Evolutionary conservation across 2,329 filamentous ascomycete genomes (phyloP), one percentile per base, ranked within the genome.

Genomic region (Aquanectria penicillioides): DNA sequence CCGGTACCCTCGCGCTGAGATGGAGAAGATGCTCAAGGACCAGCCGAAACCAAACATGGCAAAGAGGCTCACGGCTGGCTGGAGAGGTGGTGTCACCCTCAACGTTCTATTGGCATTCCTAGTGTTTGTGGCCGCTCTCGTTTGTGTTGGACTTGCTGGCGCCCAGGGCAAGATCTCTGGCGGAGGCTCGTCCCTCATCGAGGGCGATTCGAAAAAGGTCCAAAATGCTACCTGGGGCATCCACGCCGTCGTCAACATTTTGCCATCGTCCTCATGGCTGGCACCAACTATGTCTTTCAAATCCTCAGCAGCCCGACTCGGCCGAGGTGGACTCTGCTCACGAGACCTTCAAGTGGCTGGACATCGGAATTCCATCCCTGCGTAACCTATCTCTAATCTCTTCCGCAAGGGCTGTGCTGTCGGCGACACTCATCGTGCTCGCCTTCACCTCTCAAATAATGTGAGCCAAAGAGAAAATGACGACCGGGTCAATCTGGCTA

Each of bases 291-390:
- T 65, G 74, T 77, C 33, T 82, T 83, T 56, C 83, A 86, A 68
- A 75, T 84, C n/a, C 77, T 86, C 11, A 78, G 75, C 64, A 85
- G 83, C 62, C 84, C 83, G 6, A 85, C 82, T 7, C 77, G 83
- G 69, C 69, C 10, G 83, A 86, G 63, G 67, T 86, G 8, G 73
- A 77, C 23, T 68, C 63, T 11, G 83, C 83, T 5, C 84, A 86
- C 62, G 72, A 71, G 10, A 73, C 70, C 28, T 75, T 73, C 62
- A 72, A 67, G 38, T 85, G 82, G 83, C 69, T 86, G 47, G 82
- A 86, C 59, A 81, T 86, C 23, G 83, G 83, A 6, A 75, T 85
- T 15, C 80, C 83, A 6, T 84, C 83, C 10, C 47, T 84, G 23
- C 77, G 82, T 44, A 86, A 86, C 62, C 69, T 84, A 3, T 52